These are phyloP conservation scores for Debaryomycetaceae sp. DNA, from an alignment of 1,139 yeast genomes.

Conservation along the genomic window DNA sequence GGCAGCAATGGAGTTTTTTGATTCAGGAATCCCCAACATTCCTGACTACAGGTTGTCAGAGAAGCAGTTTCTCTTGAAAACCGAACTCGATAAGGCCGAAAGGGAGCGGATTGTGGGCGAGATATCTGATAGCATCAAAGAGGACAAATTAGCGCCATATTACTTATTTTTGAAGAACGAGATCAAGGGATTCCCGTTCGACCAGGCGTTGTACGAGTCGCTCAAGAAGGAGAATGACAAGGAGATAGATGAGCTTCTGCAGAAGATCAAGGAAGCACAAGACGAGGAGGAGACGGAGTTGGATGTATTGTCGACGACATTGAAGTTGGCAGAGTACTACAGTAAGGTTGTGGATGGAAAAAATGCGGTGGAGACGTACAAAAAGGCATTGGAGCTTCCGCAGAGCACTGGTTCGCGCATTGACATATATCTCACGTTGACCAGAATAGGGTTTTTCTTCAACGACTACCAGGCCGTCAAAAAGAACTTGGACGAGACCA, in stretches of 20 bases:
- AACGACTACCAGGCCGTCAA: constrained; percentile 70
- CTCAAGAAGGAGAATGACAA: constrained; percentile 53
- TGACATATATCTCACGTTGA: constrained; percentile 75
- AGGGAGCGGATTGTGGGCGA: constrained; percentile 39
- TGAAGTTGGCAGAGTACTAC: constrained; percentile 83
- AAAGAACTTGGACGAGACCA: constrained; percentile 71
- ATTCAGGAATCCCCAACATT: constrained; percentile 53
- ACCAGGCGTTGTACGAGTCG: constrained; percentile 50
- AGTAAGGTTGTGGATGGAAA: constrained; percentile 77
- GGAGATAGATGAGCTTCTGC: constrained; percentile 55
- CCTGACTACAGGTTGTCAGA: constrained; percentile 84
- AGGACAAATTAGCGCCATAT: constrained; percentile 77
- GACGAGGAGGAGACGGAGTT: constrained; percentile 88
- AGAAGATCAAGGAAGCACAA: constrained; percentile 68
- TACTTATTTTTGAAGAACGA: constrained; percentile 65
- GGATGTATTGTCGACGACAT: constrained; percentile 74
- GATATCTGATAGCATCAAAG: constrained; percentile 52
- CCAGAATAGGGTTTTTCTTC: constrained; percentile 85
- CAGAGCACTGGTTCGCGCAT: constrained; percentile 89
- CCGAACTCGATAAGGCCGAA: constrained; percentile 32
- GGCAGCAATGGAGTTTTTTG: constrained; percentile 26
- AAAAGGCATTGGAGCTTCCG: constrained; percentile 73
- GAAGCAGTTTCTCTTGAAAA: constrained; percentile 61
- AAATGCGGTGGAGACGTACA: constrained; percentile 69
- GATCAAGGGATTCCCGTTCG: constrained; percentile 49